These are phyloP conservation scores for Saccharomyces jurei DNA, from an alignment of 805 yeast genomes.

Conservation along the genomic window DNA sequence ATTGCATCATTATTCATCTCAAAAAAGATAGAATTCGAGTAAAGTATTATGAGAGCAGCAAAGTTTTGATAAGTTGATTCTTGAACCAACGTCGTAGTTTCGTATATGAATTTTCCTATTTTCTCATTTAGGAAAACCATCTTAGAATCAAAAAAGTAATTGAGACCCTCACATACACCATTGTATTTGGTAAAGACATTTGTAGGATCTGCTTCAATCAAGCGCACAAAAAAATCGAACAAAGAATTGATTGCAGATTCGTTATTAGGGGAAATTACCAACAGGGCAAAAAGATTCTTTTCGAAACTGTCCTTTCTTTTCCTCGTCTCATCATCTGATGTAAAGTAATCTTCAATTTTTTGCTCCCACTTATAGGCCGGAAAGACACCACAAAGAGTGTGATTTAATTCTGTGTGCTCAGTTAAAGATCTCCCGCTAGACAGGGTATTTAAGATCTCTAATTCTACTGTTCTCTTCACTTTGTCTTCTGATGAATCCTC, in stretches of 20 bases:
- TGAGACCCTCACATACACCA: constrained; percentile 5
- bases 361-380: constrained; percentile 10
- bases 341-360: constrained; percentile 6
- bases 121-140: constrained; percentile 8
- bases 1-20: constrained; percentile 9
- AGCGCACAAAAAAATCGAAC: constrained; percentile 12
- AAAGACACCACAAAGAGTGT: constrained; percentile 12
- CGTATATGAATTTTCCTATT: constrained; percentile 31
- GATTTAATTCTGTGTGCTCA: constrained; percentile 14
- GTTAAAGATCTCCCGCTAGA: constrained; percentile 11
- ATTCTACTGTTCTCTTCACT: background rate
- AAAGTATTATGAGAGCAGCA: constrained; percentile 28
- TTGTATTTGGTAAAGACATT: constrained; percentile 2
- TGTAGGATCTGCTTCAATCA: constrained; percentile 13
- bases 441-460: constrained; percentile 13
- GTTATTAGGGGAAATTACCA: constrained; percentile 10
- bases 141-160: constrained; percentile 5
- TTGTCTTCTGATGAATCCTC: constrained; percentile 2
- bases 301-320: constrained; percentile 3
- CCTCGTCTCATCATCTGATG: constrained; percentile 2
- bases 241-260: constrained; percentile 11
- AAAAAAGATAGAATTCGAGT: constrained; percentile 24
- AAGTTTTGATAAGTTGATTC: constrained; percentile 27
- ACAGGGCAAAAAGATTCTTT: constrained; percentile 7
- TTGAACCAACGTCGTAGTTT: constrained; percentile 31